Conservation (phyloP, 148 eudicot genomes). For the Dysphania ambrosioides region DNA sequence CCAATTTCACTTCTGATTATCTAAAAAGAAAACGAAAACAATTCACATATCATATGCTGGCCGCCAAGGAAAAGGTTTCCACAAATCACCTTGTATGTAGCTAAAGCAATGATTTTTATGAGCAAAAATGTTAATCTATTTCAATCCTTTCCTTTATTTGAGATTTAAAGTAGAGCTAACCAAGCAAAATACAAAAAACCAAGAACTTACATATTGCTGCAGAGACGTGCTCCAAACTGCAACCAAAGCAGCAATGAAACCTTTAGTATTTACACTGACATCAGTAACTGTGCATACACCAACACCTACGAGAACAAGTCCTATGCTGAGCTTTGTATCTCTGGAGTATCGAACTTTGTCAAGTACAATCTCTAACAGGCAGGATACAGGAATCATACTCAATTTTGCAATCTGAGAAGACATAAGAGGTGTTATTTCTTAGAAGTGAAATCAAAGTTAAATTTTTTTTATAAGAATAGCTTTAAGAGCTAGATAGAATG, state of each 20-base stretch:
- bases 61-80: background rate
- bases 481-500: background rate
- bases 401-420: slow-evolving; percentile 75
- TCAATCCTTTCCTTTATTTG: background rate
- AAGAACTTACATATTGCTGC: slow-evolving; percentile 84
- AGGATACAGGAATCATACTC: slow-evolving; percentile 92
- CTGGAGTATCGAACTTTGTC: slow-evolving; percentile 91
- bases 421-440: background rate
- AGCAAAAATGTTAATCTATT: too few species aligned
- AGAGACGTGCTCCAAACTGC: slow-evolving; percentile 89
- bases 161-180: background rate
- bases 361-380: slow-evolving; percentile 75
- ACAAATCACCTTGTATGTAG: background rate
- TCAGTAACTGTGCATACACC: slow-evolving; percentile 95
- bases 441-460: slow-evolving; percentile 14
- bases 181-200: slow-evolving; percentile 3
- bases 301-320: slow-evolving; percentile 78
- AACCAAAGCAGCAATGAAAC: slow-evolving; percentile 77
- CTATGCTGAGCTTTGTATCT: slow-evolving; percentile 87
- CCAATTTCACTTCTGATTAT: background rate
- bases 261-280: slow-evolving; percentile 86
- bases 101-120: background rate
- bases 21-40: background rate
- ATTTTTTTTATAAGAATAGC: background rate
- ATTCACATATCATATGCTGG: background rate